A percentile compares a stretch with the other conserved stretches of the same genome.
Evolutionary conservation across 257 asterid genomes (phyloP).

Genomic region (Scutellaria minor): DNA sequence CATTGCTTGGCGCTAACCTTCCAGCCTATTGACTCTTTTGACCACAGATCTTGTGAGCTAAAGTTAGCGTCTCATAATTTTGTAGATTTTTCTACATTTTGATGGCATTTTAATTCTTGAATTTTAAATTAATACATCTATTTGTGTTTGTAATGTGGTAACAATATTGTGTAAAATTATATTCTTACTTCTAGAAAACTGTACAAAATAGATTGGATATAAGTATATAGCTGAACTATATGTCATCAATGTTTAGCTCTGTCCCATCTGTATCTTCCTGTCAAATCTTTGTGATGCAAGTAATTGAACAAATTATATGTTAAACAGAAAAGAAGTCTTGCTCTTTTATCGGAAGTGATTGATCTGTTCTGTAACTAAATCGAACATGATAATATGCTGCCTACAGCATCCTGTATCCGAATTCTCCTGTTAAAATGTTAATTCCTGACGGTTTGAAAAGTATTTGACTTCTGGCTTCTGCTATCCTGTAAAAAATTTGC

Average conservation of each 20-base stretch:
- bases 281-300: neutral
- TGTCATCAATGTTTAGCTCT: too few species aligned
- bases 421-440: neutral
- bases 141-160: neutral
- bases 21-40: neutral
- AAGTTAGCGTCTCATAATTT: neutral
- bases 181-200: neutral
- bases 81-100: neutral
- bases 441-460: neutral
- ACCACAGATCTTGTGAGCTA: neutral
- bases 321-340: neutral
- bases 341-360: neutral
- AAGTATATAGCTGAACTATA: neutral
- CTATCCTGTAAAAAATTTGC: constrained; percentile 36
- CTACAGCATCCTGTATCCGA: neutral
- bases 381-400: neutral
- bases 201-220: neutral
- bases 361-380: neutral
- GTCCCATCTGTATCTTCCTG: neutral
- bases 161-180: neutral
- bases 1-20: too few species aligned
- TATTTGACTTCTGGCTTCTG: constrained; percentile 17
- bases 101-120: neutral
- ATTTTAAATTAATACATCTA: neutral
- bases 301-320: neutral